Evolutionary conservation across 106 monocot species (phyloP), one percentile per base, ranked within the genome.

Genomic region (Allium cepa): DNA sequence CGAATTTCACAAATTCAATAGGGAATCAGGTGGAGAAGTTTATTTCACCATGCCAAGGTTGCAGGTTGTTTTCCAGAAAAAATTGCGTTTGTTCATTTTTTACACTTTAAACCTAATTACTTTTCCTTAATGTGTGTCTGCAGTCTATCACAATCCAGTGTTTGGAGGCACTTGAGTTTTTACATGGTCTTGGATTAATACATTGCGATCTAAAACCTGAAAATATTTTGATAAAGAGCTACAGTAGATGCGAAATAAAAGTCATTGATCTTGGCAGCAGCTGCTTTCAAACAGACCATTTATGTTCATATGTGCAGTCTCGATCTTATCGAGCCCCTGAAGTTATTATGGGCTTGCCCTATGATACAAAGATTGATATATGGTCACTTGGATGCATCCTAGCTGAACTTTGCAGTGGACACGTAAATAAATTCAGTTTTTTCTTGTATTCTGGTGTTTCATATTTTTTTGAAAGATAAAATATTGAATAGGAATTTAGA

Each of bases 321-420:
- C 83, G 99, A 49, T 93, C 99, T 11, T 99, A 99, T 72, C 93
- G 99, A 73, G 99, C 99, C 26, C 99, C 99, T 49, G 99, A 99
- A 67, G 99, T 99, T 72, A 93, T 99, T 75, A 49, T 99, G 62
- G 90, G 99, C 36, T 81, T 90, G 47, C 79, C 99, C 46, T 99
- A 99, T 80, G 93, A 88, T 76, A 93, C 90, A 66, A 99, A 93
- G 73, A 99, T 99, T 67, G 99, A 99, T 76, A 75, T 99, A 70
- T 99, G 99, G 99, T 99, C 99, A 50, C 93, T 99, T 74, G 99
- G 99, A 50, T 93, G 99, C 79, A 99, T 99, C 60, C 71, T 99
- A 48, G 93, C 99, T 5, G 99, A 99, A 74, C 90, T 99, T 70
- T 99, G 99, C 79, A 90, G 90, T 52, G 99, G 99, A 73, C 93